A percentile compares a stretch with the other conserved stretches of the same genome.
Evolutionary conservation across 2,329 filamentous ascomycete genomes (phyloP).

Genomic region (Neophaeococcomyces mojaviensis): DNA sequence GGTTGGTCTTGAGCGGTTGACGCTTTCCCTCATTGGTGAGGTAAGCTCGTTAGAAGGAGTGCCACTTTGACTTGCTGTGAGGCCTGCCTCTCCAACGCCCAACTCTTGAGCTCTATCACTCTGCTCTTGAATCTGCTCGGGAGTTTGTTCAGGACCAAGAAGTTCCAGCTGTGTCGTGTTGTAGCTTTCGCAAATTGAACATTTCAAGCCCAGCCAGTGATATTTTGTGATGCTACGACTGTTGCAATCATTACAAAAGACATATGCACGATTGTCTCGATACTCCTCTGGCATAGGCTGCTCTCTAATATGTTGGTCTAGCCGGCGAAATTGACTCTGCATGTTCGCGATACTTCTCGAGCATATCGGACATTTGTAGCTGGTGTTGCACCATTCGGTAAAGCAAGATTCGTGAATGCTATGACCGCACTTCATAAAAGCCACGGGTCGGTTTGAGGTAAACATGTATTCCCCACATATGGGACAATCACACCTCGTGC

Average conservation of each 20-base stretch:
- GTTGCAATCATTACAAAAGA: slow-evolving; percentile 92
- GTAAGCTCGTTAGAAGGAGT: slow-evolving; percentile 16
- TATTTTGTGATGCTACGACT: slow-evolving; percentile 79
- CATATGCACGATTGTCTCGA: slow-evolving; percentile 66
- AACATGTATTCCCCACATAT: slow-evolving; percentile 98
- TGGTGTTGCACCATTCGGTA: slow-evolving; percentile 75
- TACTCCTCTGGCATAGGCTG: slow-evolving; percentile 92
- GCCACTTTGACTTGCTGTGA: slow-evolving; percentile 23
- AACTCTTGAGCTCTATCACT: slow-evolving; percentile 20
- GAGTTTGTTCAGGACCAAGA: slow-evolving; percentile 27
- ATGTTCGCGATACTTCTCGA: slow-evolving; percentile 96
- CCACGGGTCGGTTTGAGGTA: slow-evolving; percentile 76
- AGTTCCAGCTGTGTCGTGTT: slow-evolving; percentile 39
- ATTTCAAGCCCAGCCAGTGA: slow-evolving; percentile 93
- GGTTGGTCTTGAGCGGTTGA: slow-evolving; percentile 23
- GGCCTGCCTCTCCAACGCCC: slow-evolving; percentile 20
- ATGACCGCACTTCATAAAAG: slow-evolving; percentile 92
- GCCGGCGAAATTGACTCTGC: slow-evolving; percentile 86
- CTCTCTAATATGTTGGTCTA: slow-evolving; percentile 76
- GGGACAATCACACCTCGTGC: slow-evolving; percentile 90
- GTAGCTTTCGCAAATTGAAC: slow-evolving; percentile 49
- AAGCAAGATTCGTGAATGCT: slow-evolving; percentile 91
- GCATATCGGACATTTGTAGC: slow-evolving; percentile 95
- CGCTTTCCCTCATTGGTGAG: slow-evolving; percentile 9
- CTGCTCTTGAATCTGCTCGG: slow-evolving; percentile 17